phyloP scores from a whole-genome alignment of 2,329 filamentous ascomycete genomes.

The Phaeophleospora eucalypticola region DNA sequence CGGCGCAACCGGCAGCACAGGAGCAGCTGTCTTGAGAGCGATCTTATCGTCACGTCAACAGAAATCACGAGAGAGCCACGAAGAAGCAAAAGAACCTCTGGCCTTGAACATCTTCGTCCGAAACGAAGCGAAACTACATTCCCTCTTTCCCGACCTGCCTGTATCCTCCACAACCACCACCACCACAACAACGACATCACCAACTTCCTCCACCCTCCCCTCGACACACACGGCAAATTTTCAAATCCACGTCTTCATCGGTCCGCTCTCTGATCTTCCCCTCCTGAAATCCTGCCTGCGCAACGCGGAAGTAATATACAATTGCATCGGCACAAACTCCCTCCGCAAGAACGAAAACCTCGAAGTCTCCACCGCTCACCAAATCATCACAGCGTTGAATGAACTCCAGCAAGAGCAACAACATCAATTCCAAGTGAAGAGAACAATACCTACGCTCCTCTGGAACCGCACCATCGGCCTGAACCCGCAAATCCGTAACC shows the following conservation, averaged over 20 bases:
- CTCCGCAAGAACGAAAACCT: neutral
- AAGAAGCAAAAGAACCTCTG: slow-evolving; percentile 11
- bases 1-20: slow-evolving; percentile 25
- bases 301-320: slow-evolving; percentile 12
- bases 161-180: too few relatives aligned
- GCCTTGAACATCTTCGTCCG: slow-evolving; percentile 21
- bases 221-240: too few relatives aligned
- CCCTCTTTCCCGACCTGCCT: slow-evolving; percentile 1
- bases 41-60: too few relatives aligned
- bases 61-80: slow-evolving; percentile 17
- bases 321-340: slow-evolving; percentile 17
- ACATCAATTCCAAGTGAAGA: too few relatives aligned
- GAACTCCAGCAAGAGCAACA: slow-evolving; percentile 1
- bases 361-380: neutral
- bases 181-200: too few relatives aligned
- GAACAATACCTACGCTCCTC: slow-evolving; percentile 9
- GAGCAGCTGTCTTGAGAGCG: slow-evolving; percentile 23
- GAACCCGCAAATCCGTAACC: neutral
- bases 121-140: slow-evolving; percentile 13
- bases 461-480: slow-evolving; percentile 5
- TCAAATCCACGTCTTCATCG: too few relatives aligned
- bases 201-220: too few relatives aligned
- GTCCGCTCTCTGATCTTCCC: slow-evolving; percentile 5
- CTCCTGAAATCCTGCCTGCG: slow-evolving; percentile 9
- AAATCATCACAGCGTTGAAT: neutral